phyloP scores from a whole-genome alignment of 495 filamentous ascomycete genomes.

The Polyplosphaeria fusca region DNA sequence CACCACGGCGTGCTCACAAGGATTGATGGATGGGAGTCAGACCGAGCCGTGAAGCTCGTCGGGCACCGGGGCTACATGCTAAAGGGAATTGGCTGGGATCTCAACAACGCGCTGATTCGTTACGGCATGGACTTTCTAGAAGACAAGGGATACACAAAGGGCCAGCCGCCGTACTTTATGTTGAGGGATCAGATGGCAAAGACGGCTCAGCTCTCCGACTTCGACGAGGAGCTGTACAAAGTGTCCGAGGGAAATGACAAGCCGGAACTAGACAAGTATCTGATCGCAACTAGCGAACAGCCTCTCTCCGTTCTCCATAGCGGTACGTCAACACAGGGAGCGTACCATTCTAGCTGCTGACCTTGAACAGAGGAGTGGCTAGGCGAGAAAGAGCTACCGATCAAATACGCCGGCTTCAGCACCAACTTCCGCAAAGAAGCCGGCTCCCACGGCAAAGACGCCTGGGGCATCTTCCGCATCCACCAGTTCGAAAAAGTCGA shows the following conservation, averaged over 20 bases:
- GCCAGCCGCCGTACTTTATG: slow-evolving; percentile 90
- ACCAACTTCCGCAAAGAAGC: slow-evolving; percentile 96
- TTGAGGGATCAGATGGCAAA: slow-evolving; percentile 96
- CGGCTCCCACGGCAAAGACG: slow-evolving; percentile 86
- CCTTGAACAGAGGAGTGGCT: slow-evolving; percentile 96
- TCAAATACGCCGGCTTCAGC: slow-evolving; percentile 90
- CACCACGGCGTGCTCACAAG: slow-evolving; percentile 92
- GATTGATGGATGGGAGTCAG: slow-evolving; percentile 88
- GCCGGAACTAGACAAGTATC: slow-evolving; percentile 85
- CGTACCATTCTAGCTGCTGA: too few relatives aligned
- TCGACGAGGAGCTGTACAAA: slow-evolving; percentile 97
- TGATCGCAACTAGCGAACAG: slow-evolving; percentile 96
- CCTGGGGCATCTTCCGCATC: slow-evolving; percentile 97
- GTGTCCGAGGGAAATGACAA: slow-evolving; percentile 78
- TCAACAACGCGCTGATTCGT: slow-evolving; percentile 79
- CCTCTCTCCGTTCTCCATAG: slow-evolving; percentile 88
- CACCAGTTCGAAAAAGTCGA: slow-evolving; percentile 94
- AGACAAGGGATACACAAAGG: slow-evolving; percentile 72
- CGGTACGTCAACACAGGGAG: too few relatives aligned
- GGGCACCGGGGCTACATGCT: slow-evolving; percentile 95
- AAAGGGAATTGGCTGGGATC: slow-evolving; percentile 84
- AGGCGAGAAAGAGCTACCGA: slow-evolving; percentile 75
- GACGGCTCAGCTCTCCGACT: slow-evolving; percentile 94
- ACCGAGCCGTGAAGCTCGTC: slow-evolving; percentile 57
- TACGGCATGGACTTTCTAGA: slow-evolving; percentile 88